These are phyloP conservation scores for Starmerella geochares DNA, from an alignment of 805 yeast species.

Conservation along the genomic window DNA sequence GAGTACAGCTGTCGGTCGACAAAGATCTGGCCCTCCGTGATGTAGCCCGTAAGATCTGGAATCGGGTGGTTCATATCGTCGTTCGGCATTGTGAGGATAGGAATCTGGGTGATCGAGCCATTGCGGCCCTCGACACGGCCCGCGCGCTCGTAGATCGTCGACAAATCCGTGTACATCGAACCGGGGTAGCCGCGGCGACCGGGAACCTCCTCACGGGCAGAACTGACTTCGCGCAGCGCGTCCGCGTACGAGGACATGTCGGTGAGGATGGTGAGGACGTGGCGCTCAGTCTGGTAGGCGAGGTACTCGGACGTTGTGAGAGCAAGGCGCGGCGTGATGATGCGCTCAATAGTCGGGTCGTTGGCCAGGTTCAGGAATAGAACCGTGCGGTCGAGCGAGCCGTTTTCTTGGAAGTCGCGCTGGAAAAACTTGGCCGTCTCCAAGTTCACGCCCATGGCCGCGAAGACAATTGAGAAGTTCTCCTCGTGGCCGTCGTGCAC, in stretches of 20 bases:
- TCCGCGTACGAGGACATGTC: constrained; percentile 99
- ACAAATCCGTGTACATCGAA: constrained; percentile 99
- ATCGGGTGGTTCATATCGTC: constrained; percentile 99
- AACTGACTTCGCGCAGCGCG: constrained; percentile 98
- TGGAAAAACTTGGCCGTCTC: constrained; percentile 98
- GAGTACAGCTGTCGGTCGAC: constrained; percentile 93
- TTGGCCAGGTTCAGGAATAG: constrained; percentile 95
- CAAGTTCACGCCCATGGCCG: constrained; percentile 99
- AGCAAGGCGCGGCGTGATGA: constrained; percentile 97
- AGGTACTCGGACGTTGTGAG: constrained; percentile 96
- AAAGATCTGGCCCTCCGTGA: constrained; percentile 97
- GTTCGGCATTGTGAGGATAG: constrained; percentile 98
- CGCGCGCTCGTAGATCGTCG: constrained; percentile 98
- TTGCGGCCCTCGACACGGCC: constrained; percentile 99
- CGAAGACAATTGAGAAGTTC: constrained; percentile 96
- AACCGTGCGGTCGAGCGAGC: constrained; percentile 94
- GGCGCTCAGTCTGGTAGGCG: constrained; percentile 99
- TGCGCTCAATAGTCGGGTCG: constrained; percentile 99
- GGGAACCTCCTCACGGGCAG: constrained; percentile 99
- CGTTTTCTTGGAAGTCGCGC: constrained; percentile 98
- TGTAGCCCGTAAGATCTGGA: constrained; percentile 99
- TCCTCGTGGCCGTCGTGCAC: constrained; percentile 99
- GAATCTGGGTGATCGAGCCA: constrained; percentile 98
- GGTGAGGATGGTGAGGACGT: constrained; percentile 92
- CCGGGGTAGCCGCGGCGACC: constrained; percentile 99